Base-by-base conservation (phyloP, 768 basidiomycete species). In the Collybia nuda region DNA sequence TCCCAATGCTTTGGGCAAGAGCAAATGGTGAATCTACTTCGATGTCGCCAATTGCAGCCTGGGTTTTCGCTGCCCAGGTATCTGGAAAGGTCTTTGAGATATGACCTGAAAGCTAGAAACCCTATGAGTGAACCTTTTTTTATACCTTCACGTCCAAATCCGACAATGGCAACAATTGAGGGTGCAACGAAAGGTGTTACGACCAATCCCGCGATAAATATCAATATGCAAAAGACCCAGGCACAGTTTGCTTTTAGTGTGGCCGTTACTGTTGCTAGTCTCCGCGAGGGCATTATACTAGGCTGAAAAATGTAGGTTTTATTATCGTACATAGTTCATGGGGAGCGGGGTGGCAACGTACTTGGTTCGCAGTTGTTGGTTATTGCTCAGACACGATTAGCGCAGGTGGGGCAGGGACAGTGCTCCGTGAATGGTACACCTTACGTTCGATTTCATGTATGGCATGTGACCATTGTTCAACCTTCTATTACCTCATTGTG, bases 1-100 rank as follows among this genome's bases (percentile, higher is more conserved):
- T 57, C 3, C 53, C 56, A n/a, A 54, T 54, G 37, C 53, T 51
- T 28, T 57, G 56, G 9, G 56, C 53, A 17, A 57, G 28, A 8
- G 56, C 53, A 47, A 57, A 57, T 2, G 42, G 17, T 1, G 56
- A 57, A 1, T 53, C 56, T 2, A 40, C 18, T 37, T 37, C n/a
- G 2, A 47, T 21, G 36, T 47, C 8, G 11, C 43, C 43, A 6
- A 44, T 29, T 12, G 17, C 11, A 19, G 17, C 14, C 35, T 47
- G 45, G 6, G 8, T 11, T 22, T 36, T 37, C 3, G 45, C 45
- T 4, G 45, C 45, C 45, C 29, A 47, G 1, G 45, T 6, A 19
- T 22, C 45, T 47, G 15, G 0, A 15, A 35, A 17, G 8, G 17
- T 14, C 11, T 37, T 9, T 18, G 17, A 29, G 15, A n/a, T 1